Conservation (phyloP, 768 basidiomycete genomes). For the Termitomyces titanicus region DNA sequence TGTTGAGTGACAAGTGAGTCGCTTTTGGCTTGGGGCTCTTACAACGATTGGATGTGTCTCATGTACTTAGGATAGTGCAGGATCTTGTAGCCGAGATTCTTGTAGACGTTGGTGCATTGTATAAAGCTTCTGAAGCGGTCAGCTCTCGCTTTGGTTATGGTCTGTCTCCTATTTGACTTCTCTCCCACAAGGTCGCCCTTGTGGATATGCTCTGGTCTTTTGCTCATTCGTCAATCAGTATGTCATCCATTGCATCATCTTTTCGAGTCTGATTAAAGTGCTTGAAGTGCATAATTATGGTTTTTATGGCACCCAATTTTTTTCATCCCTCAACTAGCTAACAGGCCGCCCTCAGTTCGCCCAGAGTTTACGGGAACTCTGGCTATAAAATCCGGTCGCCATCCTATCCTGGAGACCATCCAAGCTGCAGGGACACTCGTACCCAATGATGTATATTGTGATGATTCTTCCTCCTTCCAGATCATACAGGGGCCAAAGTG, state of each 20-base stretch:
- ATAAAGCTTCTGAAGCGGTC: conserved; percentile 90
- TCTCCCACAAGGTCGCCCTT: conserved; percentile 61
- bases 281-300: conserved; percentile 46
- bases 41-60: background rate
- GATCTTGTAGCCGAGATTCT: conserved; percentile 72
- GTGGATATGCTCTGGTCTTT: conserved; percentile 91
- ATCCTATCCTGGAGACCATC: conserved; percentile 80
- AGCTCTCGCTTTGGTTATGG: conserved; percentile 9
- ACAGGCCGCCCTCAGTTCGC: conserved; percentile 50
- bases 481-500: conserved; percentile 91
- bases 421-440: conserved; percentile 69
- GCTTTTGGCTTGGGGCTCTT: background rate
- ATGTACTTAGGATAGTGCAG: conserved; percentile 71
- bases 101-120: conserved; percentile 71
- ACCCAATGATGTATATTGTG: conserved; percentile 89
- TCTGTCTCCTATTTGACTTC: background rate
- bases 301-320: conserved; percentile 12
- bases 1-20: conserved; percentile 75
- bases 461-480: conserved; percentile 82
- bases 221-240: conserved; percentile 78
- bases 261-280: background rate
- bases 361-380: conserved; percentile 90
- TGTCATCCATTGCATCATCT: conserved; percentile 22
- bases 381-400: conserved; percentile 85
- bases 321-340: background rate